Base-by-base conservation (phyloP, 1,284 basidiomycete genomes). In the Butyriboletus appendiculatus region DNA sequence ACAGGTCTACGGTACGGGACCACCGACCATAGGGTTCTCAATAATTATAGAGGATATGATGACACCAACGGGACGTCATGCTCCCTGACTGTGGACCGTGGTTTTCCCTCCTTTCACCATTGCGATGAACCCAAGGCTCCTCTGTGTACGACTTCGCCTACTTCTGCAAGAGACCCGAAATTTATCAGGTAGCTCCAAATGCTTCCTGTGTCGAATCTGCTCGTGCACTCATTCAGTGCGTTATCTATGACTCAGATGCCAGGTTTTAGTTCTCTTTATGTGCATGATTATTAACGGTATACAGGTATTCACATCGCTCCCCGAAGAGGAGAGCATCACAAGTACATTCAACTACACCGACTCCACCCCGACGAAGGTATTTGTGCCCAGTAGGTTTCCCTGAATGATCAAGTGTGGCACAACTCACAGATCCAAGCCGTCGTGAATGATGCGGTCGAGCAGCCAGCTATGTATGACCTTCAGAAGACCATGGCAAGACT, bases 401-500 rank as follows among this genome's bases (percentile, higher is more conserved):
- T 7, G 41, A 32, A n/a, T 4, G 15, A 45, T 11, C 18, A 11
- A 20, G 30, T 6, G 5, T 11, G 26, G 24, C 22, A 20, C 16
- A 24, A 32, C 32, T 55, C 28, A 47, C 32, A 39, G 22, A 38
- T 26, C 5, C n/a, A 77, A 24, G 73, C 58, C 28, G 57, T 60
- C 9, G 66, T 72, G 8, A 71, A 70, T 4, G 76, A 80, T 52
- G 32, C 64, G 7, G 74, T 76, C 0, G 78, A 82, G 57, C 69
- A 76, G 52, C 74, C 73, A 0, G 73, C 73, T 0, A 81, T 82
- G 78, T 66, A 74, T 5, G 73, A 78, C 53, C 65, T 81, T 3
- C 77, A 81, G 54, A 69, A 71, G 50, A 79, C 77, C 1, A 81
- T 56, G 80, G 79, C 46, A 82, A 82, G 70, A 76, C 76, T 1